Conservation (phyloP, 176 grass and related monocot species). For the Aegilops bicornis region DNA sequence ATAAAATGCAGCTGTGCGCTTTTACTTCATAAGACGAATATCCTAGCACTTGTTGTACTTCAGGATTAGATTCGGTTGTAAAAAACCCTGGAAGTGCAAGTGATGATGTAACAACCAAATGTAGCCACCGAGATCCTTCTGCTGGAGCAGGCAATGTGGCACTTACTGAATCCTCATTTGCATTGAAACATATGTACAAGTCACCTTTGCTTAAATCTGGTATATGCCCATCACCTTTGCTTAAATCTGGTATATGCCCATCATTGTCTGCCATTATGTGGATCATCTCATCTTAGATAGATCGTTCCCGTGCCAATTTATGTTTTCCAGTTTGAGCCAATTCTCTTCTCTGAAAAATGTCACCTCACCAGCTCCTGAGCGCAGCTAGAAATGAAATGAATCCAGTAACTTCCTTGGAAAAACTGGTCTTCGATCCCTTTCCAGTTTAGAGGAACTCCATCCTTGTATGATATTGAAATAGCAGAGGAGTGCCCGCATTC, state of each 20-base stretch:
- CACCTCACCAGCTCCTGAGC: constrained; percentile 39
- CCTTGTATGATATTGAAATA: constrained; percentile 57
- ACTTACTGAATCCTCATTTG: constrained; percentile 27
- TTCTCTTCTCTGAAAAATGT: no score
- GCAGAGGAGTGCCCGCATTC: constrained; percentile 76
- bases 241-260: no score
- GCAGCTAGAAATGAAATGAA: constrained; percentile 79
- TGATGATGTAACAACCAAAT: constrained; percentile 78
- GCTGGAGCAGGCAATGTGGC: constrained; percentile 53
- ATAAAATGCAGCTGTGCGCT: no score
- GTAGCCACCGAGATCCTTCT: constrained; percentile 66
- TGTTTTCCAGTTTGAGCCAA: no score
- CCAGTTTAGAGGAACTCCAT: constrained; percentile 73
- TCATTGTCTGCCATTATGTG: no score
- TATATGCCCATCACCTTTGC: neutral
- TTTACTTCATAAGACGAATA: no score
- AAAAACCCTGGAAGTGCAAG: constrained; percentile 85
- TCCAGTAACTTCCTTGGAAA: constrained; percentile 63
- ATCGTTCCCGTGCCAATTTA: no score
- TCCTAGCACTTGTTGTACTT: constrained; percentile 6
- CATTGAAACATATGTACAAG: constrained; percentile 48
- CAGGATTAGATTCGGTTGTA: constrained; percentile 19
- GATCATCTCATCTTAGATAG: no score
- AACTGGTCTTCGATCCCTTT: constrained; percentile 51
- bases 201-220: constrained; percentile 42